Percentiles rank a stretch among this genome's conserved stretches.
Conservation (phyloP, 352 stramenopile species). For the Phytophthora pini region DNA sequence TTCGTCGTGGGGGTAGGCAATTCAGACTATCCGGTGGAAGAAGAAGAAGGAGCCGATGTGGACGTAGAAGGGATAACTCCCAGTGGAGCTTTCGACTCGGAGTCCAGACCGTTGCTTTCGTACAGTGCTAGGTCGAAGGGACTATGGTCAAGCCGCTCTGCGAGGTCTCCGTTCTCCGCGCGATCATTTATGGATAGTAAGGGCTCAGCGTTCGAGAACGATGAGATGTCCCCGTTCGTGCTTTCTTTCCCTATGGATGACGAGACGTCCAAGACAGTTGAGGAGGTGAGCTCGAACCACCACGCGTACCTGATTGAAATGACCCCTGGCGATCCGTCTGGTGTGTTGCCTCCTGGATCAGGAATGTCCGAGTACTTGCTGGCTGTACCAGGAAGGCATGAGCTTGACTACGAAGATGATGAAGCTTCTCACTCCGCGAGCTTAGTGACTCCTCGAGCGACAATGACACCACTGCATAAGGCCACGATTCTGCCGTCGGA, state of each 20-base stretch:
- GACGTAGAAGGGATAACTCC: slow-evolving; percentile 23
- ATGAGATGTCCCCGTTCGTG: slow-evolving; percentile 58
- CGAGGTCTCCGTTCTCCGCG: slow-evolving; percentile 51
- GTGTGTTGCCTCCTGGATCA: slow-evolving; percentile 38
- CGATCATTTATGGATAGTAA: slow-evolving; percentile 51
- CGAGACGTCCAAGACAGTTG: slow-evolving; percentile 61
- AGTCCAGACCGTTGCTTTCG: slow-evolving; percentile 56
- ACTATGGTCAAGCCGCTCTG: slow-evolving; percentile 53
- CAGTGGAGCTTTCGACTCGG: slow-evolving; percentile 35
- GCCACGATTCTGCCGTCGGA: slow-evolving; percentile 66
- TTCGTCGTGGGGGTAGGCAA: slow-evolving; percentile 79
- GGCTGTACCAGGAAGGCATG: slow-evolving; percentile 62
- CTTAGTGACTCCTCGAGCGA: slow-evolving; percentile 34
- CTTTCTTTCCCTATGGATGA: slow-evolving; percentile 81
- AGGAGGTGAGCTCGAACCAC: slow-evolving; percentile 56
- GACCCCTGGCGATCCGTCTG: slow-evolving; percentile 54
- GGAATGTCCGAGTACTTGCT: slow-evolving; percentile 71
- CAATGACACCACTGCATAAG: slow-evolving; percentile 41
- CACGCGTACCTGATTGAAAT: slow-evolving; percentile 87
- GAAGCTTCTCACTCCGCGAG: slow-evolving; percentile 24
- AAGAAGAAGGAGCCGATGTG: slow-evolving; percentile 23
- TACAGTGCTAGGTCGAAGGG: slow-evolving; percentile 45
- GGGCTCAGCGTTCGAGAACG: slow-evolving; percentile 36
- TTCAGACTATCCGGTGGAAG: slow-evolving; percentile 43
- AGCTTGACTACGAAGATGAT: slow-evolving; percentile 43